Percentiles rank a stretch among this genome's conserved stretches.
Evolutionary conservation across 164 flowering plant genomes (phyloP).

Genomic region (Berberis vulgaris): DNA sequence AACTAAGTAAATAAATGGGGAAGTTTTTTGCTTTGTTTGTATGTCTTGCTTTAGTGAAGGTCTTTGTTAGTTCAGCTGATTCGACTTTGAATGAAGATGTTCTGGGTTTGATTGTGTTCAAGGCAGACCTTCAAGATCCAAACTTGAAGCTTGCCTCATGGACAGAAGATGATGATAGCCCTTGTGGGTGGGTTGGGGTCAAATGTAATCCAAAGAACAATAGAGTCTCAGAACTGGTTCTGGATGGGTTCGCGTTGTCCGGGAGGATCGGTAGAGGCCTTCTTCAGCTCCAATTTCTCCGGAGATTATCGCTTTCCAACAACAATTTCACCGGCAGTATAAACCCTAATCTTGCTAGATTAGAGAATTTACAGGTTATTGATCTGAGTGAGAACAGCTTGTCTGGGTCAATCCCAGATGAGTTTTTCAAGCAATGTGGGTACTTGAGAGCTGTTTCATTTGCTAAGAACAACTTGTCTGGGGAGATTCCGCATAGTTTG

Average conservation of each 20-base stretch:
- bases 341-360: constrained; percentile 40
- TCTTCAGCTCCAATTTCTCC: constrained; percentile 47
- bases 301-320: constrained; percentile 50
- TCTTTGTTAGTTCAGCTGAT: constrained; percentile 30
- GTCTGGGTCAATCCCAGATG: constrained; percentile 65
- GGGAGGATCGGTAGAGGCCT: constrained; percentile 73
- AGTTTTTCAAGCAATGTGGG: constrained; percentile 71
- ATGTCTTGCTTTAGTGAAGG: constrained; percentile 5
- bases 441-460: constrained; percentile 52
- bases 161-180: constrained; percentile 63
- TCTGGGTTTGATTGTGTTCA: constrained; percentile 80
- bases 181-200: constrained; percentile 76
- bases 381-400: constrained; percentile 67
- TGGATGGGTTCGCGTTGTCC: constrained; percentile 67
- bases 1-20: neutral
- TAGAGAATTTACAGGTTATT: constrained; percentile 37
- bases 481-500: constrained; percentile 57
- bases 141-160: constrained; percentile 49
- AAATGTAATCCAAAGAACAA: constrained; percentile 66
- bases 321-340: constrained; percentile 70
- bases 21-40: neutral
- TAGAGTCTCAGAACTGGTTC: constrained; percentile 64
- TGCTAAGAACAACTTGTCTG: constrained; percentile 58
- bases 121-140: constrained; percentile 75
- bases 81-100: constrained; percentile 75